Base-by-base conservation (phyloP, 2,329 filamentous ascomycete genomes). In the Ilyonectria destructans region DNA sequence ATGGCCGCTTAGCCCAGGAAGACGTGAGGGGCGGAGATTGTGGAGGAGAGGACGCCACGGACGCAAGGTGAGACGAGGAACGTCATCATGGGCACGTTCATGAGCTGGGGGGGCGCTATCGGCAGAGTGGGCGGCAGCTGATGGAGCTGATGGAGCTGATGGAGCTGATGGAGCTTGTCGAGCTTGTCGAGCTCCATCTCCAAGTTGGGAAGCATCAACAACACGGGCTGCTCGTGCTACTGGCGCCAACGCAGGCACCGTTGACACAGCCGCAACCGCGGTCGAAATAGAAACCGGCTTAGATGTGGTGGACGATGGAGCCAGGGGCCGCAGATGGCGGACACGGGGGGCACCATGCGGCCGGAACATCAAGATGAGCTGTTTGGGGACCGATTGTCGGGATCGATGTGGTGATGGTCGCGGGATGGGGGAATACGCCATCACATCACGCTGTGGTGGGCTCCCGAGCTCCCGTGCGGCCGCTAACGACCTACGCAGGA, bases 261-360 rank as follows among this genome's bases (percentile, higher is more conserved):
- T 37, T 43, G 58, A 48, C 35, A 51, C 29, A 57, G 65, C 26
- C 55, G 52, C 48, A 65, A 63, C 57, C 59, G 57, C 56, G 37
- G 52, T 58, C 45, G 43, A 57, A 51, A 45, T 33, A 49, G 52
- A 61, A 40, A 29, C 65, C 52, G 60, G 63, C 51, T 26, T 26
- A 26, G 68, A 72, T 51, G 63, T 43, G 45, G 45, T 54, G 64
- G 40, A 26, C 43, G 70, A 57, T 23, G 65, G 67, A 60, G 71
- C 65, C 59, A 76, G 71, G 70, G 74, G 68, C 71, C 70, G 74
- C 70, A 75, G 71, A 76, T 73, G 73, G 73, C 74, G 67, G 70
- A 68, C 71, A 68, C 72, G 62, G 54, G 71, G 72, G 69, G 62
- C 71, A 73, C 73, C 74, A 77, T 77, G 66, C 68, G 71, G 71